Conservation (phyloP, 2,329 filamentous ascomycete genomes). For the Nannizziopsis arthrosporioides region DNA sequence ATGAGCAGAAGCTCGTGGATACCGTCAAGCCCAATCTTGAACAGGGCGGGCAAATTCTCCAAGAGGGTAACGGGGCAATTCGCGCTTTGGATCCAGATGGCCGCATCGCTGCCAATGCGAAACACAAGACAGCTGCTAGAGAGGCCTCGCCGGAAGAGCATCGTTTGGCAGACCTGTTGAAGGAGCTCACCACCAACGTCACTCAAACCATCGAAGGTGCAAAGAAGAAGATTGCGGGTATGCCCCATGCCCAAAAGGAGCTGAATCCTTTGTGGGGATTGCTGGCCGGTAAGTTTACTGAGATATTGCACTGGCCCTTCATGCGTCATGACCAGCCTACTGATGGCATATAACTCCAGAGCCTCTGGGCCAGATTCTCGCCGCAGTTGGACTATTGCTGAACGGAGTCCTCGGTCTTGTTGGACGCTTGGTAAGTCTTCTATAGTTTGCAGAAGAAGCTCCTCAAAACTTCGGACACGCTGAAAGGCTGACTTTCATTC, state of each 20-base stretch:
- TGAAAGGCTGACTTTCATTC: neutral
- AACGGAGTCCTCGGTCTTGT: conserved; percentile 76
- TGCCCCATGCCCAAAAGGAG: conserved; percentile 92
- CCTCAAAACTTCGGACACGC: neutral
- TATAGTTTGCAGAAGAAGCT: neutral
- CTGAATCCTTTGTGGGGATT: conserved; percentile 82
- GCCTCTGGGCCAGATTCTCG: conserved; percentile 84
- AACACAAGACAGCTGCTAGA: conserved; percentile 61
- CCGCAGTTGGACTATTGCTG: conserved; percentile 72
- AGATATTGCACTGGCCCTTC: neutral
- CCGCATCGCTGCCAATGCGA: conserved; percentile 70
- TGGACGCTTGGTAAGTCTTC: conserved; percentile 59
- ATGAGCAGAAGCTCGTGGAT: conserved; percentile 79
- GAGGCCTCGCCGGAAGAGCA: conserved; percentile 77
- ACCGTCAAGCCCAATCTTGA: conserved; percentile 81
- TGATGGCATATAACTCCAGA: conserved; percentile 35
- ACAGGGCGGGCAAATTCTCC: conserved; percentile 67
- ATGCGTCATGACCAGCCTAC: neutral
- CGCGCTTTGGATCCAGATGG: conserved; percentile 83
- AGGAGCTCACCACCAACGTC: conserved; percentile 70
- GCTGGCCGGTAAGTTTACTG: conserved; percentile 17
- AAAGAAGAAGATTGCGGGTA: conserved; percentile 77
- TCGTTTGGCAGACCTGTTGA: conserved; percentile 69
- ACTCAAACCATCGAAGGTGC: conserved; percentile 74
- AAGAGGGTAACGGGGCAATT: conserved; percentile 76